Evolutionary conservation across 805 yeast genomes (phyloP), one percentile per base, ranked within the genome.

Genomic region (Lipomyces yamanashiensis): DNA sequence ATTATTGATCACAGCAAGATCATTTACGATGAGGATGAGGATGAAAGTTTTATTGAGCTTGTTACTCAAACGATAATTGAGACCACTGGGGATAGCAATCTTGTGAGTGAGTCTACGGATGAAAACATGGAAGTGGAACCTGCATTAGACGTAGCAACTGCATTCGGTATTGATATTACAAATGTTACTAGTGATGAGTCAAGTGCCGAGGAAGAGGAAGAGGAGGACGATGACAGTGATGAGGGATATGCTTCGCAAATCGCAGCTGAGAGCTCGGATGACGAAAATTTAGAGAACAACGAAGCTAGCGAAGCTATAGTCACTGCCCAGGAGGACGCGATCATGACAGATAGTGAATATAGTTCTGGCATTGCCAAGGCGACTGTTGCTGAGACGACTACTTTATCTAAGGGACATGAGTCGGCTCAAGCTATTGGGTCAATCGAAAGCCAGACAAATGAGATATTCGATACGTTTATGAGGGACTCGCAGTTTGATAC

Each of bases 11-110:
- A 33, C 33, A 52, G 40, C 19, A 23, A 45, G n/a, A 44, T 52
- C 44, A 39, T 17, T 34, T 52, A 33, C 37, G 43, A 52, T 4
- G 58, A 59, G 5, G 62, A 51, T 12, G 58, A 51, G 23, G 40
- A 34, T 12, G 50, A 15, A 19, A 47, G 34, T 10, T 21, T 39
- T 15, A 43, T 28, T 28, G 28, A 28, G 28, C 28, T n/a, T 34
- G 34, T 33, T 7, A 47, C 9, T 13, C 19, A 37, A 39, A 52
- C 55, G 9, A 12, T 40, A 10, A 40, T 39, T 19, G 47, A 43
- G 17, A 15, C 7, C 10, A 36, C 7, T 10, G 45, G 17, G 43
- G 54, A 40, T 17, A 34, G 40, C 36, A 12, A 19, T 21, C 13
- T 47, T 10, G 34, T 34, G 10, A 15, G 3, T 15, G 43, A 50